Conservation (phyloP, 306 rosid species). For the Canavalia gladiata region DNA sequence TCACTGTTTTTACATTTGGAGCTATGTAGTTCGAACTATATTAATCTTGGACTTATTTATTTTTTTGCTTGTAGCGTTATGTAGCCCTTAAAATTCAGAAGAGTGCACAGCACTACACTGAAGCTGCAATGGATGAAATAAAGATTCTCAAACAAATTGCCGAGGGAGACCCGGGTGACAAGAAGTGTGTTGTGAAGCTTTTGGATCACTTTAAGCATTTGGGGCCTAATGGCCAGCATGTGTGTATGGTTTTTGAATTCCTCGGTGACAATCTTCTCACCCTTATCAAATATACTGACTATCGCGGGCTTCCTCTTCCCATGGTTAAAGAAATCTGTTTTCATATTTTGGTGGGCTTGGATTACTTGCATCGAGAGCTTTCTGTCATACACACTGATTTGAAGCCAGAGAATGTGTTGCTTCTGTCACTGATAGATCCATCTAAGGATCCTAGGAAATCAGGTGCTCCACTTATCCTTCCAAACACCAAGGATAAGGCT, state of each 20-base stretch:
- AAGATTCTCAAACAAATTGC: conserved; percentile 81
- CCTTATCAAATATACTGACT: conserved; percentile 71
- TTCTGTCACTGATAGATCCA: conserved; percentile 74
- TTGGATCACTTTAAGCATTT: conserved; percentile 88
- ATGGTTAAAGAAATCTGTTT: conserved; percentile 86
- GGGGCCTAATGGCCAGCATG: conserved; percentile 85
- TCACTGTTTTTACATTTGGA: not conserved
- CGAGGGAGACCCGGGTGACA: conserved; percentile 73
- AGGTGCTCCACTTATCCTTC: conserved; percentile 68
- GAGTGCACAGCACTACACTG: conserved; percentile 90
- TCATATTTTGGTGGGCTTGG: conserved; percentile 84
- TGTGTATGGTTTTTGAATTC: conserved; percentile 85
- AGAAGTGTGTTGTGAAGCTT: conserved; percentile 79
- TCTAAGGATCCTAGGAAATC: conserved; percentile 82
- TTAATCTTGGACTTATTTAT: no score
- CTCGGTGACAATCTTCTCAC: conserved; percentile 80
- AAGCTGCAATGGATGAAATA: conserved; percentile 89
- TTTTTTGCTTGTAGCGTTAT: conserved; percentile 56
- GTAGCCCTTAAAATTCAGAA: conserved; percentile 87
- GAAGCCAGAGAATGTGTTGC: conserved; percentile 89
- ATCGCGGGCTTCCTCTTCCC: conserved; percentile 72
- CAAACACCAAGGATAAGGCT: conserved; percentile 57
- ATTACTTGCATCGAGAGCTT: conserved; percentile 86
- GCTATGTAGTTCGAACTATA: no score
- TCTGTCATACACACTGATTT: conserved; percentile 88